phyloP scores from a whole-genome alignment of 257 asterid genomes.

The Misopates orontium region DNA sequence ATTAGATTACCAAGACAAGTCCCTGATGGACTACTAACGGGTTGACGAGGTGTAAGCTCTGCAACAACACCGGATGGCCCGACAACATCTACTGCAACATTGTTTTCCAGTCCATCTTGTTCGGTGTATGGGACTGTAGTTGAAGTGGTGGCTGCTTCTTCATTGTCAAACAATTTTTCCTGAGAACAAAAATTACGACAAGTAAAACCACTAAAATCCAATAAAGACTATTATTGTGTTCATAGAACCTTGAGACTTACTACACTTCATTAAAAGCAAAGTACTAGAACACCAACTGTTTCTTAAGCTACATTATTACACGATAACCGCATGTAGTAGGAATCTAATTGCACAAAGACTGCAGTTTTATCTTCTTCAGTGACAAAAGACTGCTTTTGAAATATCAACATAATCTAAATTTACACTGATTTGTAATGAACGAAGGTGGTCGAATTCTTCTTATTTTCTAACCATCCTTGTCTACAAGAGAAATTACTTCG shows the following conservation, averaged over 20 bases:
- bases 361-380: not conserved
- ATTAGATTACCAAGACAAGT: conserved; percentile 18
- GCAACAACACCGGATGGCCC: not conserved
- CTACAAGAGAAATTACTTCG: too few species aligned
- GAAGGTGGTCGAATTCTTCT: too few species aligned
- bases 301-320: too few species aligned
- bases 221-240: not conserved
- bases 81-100: not conserved
- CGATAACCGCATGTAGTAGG: not conserved
- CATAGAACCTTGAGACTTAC: not conserved
- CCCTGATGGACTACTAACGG: not conserved
- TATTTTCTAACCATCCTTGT: too few species aligned
- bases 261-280: too few species aligned
- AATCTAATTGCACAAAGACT: not conserved
- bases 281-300: too few species aligned
- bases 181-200: conserved; percentile 13
- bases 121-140: conserved; percentile 6
- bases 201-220: not conserved
- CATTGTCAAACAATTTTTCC: conserved; percentile 17
- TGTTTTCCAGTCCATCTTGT: conserved; percentile 16
- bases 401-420: not conserved
- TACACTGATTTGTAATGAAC: too few species aligned
- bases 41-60: conserved; percentile 9
- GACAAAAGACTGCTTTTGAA: not conserved
- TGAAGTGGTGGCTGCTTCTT: conserved; percentile 12